Percentiles rank a stretch among this genome's conserved stretches.
phyloP scores from a whole-genome alignment of 2,329 filamentous ascomycete genomes.

The Penicillium verrucosum region DNA sequence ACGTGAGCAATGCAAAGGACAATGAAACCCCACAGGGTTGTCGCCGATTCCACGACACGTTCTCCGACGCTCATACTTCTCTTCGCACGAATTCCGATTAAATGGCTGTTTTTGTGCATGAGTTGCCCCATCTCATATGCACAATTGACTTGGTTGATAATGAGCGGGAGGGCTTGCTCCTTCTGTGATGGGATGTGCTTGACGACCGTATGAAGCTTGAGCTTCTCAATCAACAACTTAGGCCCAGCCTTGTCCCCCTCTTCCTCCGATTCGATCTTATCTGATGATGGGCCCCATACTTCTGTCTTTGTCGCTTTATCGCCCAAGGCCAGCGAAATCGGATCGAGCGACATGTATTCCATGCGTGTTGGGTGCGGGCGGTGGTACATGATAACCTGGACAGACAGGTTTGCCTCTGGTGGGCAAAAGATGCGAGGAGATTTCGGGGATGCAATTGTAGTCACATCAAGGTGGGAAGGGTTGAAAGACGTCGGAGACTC shows the following conservation, averaged over 20 bases:
- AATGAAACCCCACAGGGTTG: constrained; percentile 75
- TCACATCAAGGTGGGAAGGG: constrained; percentile 66
- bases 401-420: constrained; percentile 61
- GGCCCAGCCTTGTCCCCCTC: constrained; percentile 64
- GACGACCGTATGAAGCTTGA: constrained; percentile 82
- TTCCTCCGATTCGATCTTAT: constrained; percentile 68
- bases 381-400: constrained; percentile 88
- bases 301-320: constrained; percentile 57
- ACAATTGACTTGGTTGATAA: constrained; percentile 94
- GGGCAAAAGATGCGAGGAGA: constrained; percentile 72
- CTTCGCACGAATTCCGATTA: constrained; percentile 76
- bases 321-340: constrained; percentile 80
- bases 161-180: constrained; percentile 73
- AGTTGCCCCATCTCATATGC: constrained; percentile 83
- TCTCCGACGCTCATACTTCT: constrained; percentile 90
- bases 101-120: constrained; percentile 83
- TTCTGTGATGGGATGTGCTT: constrained; percentile 74
- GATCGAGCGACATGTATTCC: constrained; percentile 92
- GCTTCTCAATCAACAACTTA: constrained; percentile 72
- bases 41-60: constrained; percentile 88
- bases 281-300: constrained; percentile 37
- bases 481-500: constrained; percentile 54
- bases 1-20: constrained; percentile 67
- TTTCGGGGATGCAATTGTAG: constrained; percentile 48
- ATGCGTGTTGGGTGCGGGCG: constrained; percentile 80